Conservation (phyloP, 371 early-diverging fungal species). For the Mortierella sp. region DNA sequence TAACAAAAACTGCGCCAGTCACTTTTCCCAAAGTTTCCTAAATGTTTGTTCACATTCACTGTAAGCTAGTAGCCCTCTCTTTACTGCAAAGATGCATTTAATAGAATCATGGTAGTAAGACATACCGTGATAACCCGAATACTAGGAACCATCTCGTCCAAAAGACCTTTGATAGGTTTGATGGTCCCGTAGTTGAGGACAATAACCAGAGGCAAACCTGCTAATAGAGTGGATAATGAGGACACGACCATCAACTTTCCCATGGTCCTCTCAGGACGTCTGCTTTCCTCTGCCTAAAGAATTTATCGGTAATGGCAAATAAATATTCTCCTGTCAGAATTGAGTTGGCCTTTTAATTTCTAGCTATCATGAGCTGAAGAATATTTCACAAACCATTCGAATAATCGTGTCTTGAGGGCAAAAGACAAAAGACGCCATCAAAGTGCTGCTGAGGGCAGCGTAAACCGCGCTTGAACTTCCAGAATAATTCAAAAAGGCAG, state of each 20-base stretch:
- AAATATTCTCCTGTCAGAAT: not conserved
- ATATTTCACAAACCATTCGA: conserved; percentile 39
- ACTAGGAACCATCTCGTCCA: conserved; percentile 38
- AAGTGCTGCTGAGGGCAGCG: conserved; percentile 33
- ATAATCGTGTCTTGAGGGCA: conserved; percentile 40
- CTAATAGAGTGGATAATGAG: conserved; percentile 13
- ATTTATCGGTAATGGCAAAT: not conserved
- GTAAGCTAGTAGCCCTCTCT: not conserved
- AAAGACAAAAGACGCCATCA: conserved; percentile 43
- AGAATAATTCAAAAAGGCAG: conserved; percentile 42
- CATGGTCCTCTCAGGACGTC: conserved; percentile 31
- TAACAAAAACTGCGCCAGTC: conserved; percentile 18
- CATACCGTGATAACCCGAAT: conserved; percentile 32
- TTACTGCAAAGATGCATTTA: not conserved
- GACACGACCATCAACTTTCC: conserved; percentile 24
- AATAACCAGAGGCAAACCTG: conserved; percentile 32
- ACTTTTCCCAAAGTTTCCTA: conserved; percentile 29
- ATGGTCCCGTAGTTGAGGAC: conserved; percentile 28
- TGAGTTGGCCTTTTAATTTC: no score
- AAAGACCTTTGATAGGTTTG: conserved; percentile 41
- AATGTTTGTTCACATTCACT: not conserved
- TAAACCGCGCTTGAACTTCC: conserved; percentile 33
- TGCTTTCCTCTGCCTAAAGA: conserved; percentile 39
- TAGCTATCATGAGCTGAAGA: no score
- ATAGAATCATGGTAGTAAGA: not conserved